These are phyloP conservation scores for Plasmodium vivax DNA, from an alignment of 169 alveolate species.

Conservation along the genomic window DNA sequence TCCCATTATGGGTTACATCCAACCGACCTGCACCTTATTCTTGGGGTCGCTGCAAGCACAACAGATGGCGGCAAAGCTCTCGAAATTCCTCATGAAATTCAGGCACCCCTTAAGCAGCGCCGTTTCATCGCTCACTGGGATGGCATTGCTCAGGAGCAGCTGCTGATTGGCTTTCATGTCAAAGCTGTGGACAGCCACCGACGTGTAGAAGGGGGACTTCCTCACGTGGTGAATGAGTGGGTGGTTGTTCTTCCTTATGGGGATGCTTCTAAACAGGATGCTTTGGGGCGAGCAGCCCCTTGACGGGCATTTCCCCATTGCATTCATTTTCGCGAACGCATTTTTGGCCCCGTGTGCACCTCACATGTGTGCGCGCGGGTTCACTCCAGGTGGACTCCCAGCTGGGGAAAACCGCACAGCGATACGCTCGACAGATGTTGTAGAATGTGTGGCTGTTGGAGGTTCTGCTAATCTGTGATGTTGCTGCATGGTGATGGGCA, in stretches of 20 bases:
- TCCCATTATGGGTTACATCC: background rate
- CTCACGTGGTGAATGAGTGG: background rate
- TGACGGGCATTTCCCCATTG: background rate
- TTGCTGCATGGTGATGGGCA: background rate
- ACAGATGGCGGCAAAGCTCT: slow-evolving; percentile 35
- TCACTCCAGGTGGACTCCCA: background rate
- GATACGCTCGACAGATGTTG: background rate
- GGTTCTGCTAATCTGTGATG: background rate
- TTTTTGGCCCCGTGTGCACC: background rate
- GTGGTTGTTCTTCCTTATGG: background rate
- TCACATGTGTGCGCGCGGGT: background rate
- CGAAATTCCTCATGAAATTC: slow-evolving; percentile 48
- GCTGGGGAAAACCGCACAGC: background rate
- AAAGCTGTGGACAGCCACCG: slow-evolving; percentile 37
- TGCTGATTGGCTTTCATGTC: slow-evolving; percentile 24
- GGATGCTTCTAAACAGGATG: background rate
- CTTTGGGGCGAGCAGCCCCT: background rate
- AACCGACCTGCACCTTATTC: slow-evolving; percentile 47
- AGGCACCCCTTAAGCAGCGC: background rate
- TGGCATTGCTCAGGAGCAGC: slow-evolving; percentile 9
- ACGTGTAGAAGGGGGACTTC: background rate
- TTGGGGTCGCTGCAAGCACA: slow-evolving; percentile 69
- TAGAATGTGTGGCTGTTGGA: background rate
- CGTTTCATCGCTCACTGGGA: slow-evolving; percentile 12
- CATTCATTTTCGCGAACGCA: background rate